Evolutionary conservation across 208 protist genomes (phyloP), one percentile per base, ranked within the genome.

Genomic region (Trypanosoma lewisi): DNA sequence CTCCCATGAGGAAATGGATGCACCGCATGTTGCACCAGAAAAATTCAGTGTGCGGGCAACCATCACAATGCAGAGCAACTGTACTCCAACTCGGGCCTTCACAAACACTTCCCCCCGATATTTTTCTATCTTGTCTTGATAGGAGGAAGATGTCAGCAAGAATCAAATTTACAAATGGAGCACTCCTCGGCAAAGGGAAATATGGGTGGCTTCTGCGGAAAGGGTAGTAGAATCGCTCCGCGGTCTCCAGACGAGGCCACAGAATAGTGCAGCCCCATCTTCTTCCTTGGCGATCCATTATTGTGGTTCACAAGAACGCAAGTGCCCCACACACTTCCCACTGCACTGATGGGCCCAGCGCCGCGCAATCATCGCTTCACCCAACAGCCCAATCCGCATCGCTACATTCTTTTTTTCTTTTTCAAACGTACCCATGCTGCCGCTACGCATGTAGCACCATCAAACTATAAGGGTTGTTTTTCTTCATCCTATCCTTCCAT

Each of bases 61-160:
- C n/a, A 80, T 21, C 1, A 69, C 57, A 7, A 81, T 8, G n/a
- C 73, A 74, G 16, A 86, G 55, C 30, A 77, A 66, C 44, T 85
- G 79, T n/a, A 87, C 16, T 21, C 74, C 84, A n/a, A 87, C 39
- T 50, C 75, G 0, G n/a, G 67, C 70, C 57, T 90, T 78, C 36
- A 85, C 50, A 50, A 68, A 47, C 25, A 73, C 77, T 1, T 73
- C 68, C 31, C 51, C 53, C n/a, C n/a, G n/a, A n/a, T n/a, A 27
- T 58, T 30, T 17, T 31, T 42, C 49, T 80, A 73, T 55, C 52
- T 33, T n/a, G n/a, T 57, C 71, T 82, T 4, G 80, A 90, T 57
- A 76, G 82, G 8, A 85, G 28, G 42, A 78, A 67, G 41, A 60
- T 73, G 61, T 82, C 82, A 14, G 73, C 74, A 37, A 91, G 31